Base-by-base conservation (phyloP, 345 rosid species). In the Raphanus raphanistrum region DNA sequence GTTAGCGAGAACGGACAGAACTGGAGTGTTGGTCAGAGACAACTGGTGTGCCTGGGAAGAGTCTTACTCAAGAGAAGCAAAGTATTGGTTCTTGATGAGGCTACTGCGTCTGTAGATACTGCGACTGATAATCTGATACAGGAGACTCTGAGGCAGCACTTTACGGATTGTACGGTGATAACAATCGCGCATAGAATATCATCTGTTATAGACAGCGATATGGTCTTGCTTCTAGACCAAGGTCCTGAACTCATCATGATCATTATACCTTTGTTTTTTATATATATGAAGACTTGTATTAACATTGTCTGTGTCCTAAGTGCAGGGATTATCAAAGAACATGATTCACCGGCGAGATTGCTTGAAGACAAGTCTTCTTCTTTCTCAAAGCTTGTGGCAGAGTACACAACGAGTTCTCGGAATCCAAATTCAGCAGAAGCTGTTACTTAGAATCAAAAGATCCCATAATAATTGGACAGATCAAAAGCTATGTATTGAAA, bases 261-360 rank as follows among this genome's bases (percentile, higher is more conserved):
- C 12, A 21, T 52, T 26, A 31, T 15, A 29, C 27, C 64, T 41
- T 0, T n/a, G 15, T 25, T 9, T 2, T 7, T 35, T 29, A 1
- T 36, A 8, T 28, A 2, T 63, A 33, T 38, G 60, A 55, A 57
- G 61, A 58, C 32, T 55, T 71, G 28, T 41, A 31, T 16, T 72
- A 17, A 63, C 7, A 31, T 6, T 38, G 2, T 43, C 50, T 11
- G 54, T 64, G 11, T 65, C 9, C 60, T 29, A 31, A 36, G 8
- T 77, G 79, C 86, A 90, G 97, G 97, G 9, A 80, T 82, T 38
- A 83, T 92, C 3, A 81, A 86, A 65, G 97, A 92, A 76, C 80
- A 77, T 62, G 91, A 89, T 81, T 81, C 90, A 65, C 92, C 93
- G 0, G 27, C 7, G 25, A 52, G 25, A 52, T 52, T 52, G 58